phyloP scores from a whole-genome alignment of 2,329 filamentous ascomycete genomes.

The Xylariomycetidae sp. region DNA sequence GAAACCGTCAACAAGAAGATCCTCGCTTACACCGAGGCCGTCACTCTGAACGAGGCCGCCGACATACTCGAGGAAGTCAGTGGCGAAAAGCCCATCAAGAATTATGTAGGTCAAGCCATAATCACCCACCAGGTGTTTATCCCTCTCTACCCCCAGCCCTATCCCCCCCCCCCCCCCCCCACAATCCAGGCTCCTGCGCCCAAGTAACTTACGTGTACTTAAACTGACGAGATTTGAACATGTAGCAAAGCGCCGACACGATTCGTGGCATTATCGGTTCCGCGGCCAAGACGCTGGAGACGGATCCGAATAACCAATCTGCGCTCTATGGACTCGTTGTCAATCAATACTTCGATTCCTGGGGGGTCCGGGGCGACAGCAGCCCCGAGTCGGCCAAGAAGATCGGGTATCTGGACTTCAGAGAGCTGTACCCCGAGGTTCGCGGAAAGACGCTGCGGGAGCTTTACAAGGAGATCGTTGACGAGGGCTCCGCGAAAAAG shows the following conservation, averaged over 20 bases:
- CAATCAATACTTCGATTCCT: constrained; percentile 39
- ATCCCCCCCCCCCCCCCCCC: background rate
- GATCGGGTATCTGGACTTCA: constrained; percentile 47
- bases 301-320: constrained; percentile 4
- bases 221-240: background rate
- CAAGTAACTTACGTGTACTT: background rate
- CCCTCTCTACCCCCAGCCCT: too few relatives aligned
- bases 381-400: constrained; percentile 47
- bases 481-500: too few relatives aligned
- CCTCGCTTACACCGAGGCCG: constrained; percentile 39
- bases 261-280: constrained; percentile 1
- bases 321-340: constrained; percentile 1
- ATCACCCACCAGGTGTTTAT: too few relatives aligned
- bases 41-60: constrained; percentile 39
- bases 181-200: background rate
- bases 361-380: constrained; percentile 48
- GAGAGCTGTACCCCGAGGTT: constrained; percentile 46
- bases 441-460: background rate
- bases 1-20: constrained; percentile 47
- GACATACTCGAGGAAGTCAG: constrained; percentile 37
- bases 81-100: constrained; percentile 33
- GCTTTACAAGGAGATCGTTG: background rate
- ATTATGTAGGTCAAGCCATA: constrained; percentile 9
- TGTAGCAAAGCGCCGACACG: constrained; percentile 7
- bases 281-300: background rate